Evolutionary conservation across 768 basidiomycete genomes (phyloP), one percentile per base, ranked within the genome.

Genomic region (Hericium alpestre): DNA sequence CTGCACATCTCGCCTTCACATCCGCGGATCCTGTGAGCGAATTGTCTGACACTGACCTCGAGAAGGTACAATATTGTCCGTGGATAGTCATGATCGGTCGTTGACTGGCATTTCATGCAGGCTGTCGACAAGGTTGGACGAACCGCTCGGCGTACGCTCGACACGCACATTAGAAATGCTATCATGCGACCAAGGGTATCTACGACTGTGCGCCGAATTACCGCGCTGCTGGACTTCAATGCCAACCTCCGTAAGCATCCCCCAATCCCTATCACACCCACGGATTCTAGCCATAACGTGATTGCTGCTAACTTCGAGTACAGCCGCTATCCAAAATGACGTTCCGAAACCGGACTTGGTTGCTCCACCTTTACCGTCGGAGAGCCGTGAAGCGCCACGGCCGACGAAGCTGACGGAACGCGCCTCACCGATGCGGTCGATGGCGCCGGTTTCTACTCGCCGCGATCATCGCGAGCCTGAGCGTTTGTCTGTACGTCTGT

Each of bases 141-240:
- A 51, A 83, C 81, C 1, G 86, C 84, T 38, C 78, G 87, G 54
- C 77, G 86, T 62, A 78, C 80, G 22, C 64, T 80, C 13, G 87
- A 86, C 66, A 87, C 79, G 38, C 86, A 89, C 69, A 73, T 89
- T 60, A 84, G 79, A 69, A 83, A 86, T 71, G 80, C 80, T 4
- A 68, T 90, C 61, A 80, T 83, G 27, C 84, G 79, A 64, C 85
- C 87, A 38, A 81, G 84, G 56, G 66, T 83, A 38, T 79, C 86
- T 38, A 86, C 84, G 38, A 76, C 80, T 15, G 72, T 90, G 46
- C 78, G 79, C 58, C 83, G 88, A 54, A 79, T 87, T 72, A 81
- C 86, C 9, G 84, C 88, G 22, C 72, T 84, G 64, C 80, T 86
- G 65, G 86, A 87, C 68, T 85, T 83, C 70, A 67, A 75, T 55